These are phyloP conservation scores for Suillus bovinus DNA, from an alignment of 768 basidiomycete genomes.

Conservation along the genomic window DNA sequence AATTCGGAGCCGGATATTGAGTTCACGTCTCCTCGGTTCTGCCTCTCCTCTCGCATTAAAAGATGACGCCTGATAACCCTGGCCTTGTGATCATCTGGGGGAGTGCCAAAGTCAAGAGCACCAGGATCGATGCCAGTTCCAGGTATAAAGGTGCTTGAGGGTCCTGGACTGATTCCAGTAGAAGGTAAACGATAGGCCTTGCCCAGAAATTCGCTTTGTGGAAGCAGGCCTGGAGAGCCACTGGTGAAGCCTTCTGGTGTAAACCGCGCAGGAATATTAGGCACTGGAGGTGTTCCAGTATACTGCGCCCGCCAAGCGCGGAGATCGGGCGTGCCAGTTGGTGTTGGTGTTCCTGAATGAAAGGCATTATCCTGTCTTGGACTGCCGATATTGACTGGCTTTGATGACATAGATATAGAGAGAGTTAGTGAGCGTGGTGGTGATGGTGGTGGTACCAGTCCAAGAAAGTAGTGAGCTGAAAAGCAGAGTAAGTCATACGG, in stretches of 20 bases:
- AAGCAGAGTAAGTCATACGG: background rate
- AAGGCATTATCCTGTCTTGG: constrained; percentile 22
- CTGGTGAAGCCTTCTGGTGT: constrained; percentile 42
- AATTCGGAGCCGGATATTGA: constrained; percentile 27
- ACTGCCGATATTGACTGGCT: constrained; percentile 51
- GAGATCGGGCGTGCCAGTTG: constrained; percentile 63
- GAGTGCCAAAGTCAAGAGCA: constrained; percentile 50
- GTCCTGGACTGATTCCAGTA: constrained; percentile 41
- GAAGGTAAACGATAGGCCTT: constrained; percentile 27
- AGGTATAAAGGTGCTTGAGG: constrained; percentile 28
- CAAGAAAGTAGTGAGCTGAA: background rate
- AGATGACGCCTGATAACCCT: constrained; percentile 80
- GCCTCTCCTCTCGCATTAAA: constrained; percentile 65
- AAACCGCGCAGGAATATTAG: constrained; percentile 56
- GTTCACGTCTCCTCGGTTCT: constrained; percentile 22
- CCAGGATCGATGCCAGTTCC: constrained; percentile 31
- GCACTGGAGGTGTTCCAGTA: constrained; percentile 51
- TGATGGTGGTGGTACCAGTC: background rate
- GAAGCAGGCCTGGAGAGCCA: constrained; percentile 13
- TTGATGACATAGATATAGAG: constrained; percentile 46
- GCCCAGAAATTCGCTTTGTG: constrained; percentile 17
- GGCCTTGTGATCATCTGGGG: constrained; percentile 84
- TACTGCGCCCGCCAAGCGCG: constrained; percentile 67
- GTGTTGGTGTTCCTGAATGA: constrained; percentile 30
- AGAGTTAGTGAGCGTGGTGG: background rate